These are phyloP conservation scores for Suillus paluster DNA, from an alignment of 768 basidiomycete genomes.

Conservation along the genomic window DNA sequence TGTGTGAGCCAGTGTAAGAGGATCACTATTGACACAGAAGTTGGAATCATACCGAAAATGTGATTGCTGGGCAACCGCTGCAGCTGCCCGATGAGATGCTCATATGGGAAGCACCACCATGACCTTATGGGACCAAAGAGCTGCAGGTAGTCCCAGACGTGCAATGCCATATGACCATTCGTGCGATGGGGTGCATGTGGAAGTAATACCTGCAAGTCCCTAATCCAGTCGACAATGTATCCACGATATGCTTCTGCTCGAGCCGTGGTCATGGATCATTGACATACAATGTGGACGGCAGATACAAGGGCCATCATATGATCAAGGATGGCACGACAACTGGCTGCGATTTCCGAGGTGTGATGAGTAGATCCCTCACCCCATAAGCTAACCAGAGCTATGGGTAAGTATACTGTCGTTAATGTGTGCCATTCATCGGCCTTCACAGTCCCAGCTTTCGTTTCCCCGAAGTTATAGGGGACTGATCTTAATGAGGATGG, in stretches of 20 bases:
- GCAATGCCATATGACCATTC: constrained; percentile 39
- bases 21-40: neutral
- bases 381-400: constrained; percentile 39
- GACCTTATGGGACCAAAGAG: constrained; percentile 43
- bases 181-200: constrained; percentile 19
- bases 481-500: constrained; percentile 1
- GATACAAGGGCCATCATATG: constrained; percentile 36
- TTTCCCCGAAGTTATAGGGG: neutral
- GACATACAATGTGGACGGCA: constrained; percentile 28
- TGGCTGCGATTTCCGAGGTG: neutral
- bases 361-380: constrained; percentile 13
- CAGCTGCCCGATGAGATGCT: constrained; percentile 27
- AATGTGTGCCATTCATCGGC: constrained; percentile 37
- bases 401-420: constrained; percentile 36
- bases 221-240: constrained; percentile 23
- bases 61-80: constrained; percentile 28
- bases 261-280: constrained; percentile 13
- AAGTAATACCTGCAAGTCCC: constrained; percentile 20
- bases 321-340: constrained; percentile 16
- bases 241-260: constrained; percentile 17
- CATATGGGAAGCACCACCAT: constrained; percentile 34
- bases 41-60: constrained; percentile 41
- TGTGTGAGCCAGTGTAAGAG: constrained; percentile 4
- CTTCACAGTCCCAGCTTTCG: neutral
- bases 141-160: constrained; percentile 36